phyloP scores from a whole-genome alignment of 345 rosid species.

The Toxicodendron radicans region DNA sequence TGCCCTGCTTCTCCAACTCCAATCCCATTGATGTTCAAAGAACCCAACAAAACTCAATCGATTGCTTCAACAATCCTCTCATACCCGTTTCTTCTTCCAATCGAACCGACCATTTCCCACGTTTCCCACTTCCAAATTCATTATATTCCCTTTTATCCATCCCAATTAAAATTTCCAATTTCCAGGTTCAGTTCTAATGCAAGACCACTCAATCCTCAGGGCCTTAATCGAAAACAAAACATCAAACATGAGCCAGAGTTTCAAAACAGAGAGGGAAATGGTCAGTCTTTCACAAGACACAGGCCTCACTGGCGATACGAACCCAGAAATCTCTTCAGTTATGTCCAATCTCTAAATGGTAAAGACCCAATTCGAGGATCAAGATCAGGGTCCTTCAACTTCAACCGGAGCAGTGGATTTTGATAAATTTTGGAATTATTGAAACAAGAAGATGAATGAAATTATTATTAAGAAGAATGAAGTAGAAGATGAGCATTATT shows the following conservation, averaged over 20 bases:
- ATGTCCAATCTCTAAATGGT: slow-evolving; percentile 48
- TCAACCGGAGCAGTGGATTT: slow-evolving; percentile 46
- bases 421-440: slow-evolving; percentile 69
- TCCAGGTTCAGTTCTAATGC: slow-evolving; percentile 38
- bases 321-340: slow-evolving; percentile 56
- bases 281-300: slow-evolving; percentile 60
- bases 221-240: slow-evolving; percentile 46
- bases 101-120: slow-evolving; percentile 23
- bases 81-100: slow-evolving; percentile 28
- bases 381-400: slow-evolving; percentile 45
- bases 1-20: slow-evolving; percentile 93
- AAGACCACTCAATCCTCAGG: slow-evolving; percentile 51
- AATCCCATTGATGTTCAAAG: slow-evolving; percentile 39
- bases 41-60: slow-evolving; percentile 27
- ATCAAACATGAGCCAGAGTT: slow-evolving; percentile 33
- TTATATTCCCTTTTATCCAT: slow-evolving; percentile 36
- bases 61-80: slow-evolving; percentile 37
- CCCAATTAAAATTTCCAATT: slow-evolving; percentile 25
- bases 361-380: slow-evolving; percentile 45
- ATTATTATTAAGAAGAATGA: too few relatives aligned
- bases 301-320: slow-evolving; percentile 44
- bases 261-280: slow-evolving; percentile 39
- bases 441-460: slow-evolving; percentile 9
- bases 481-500: background rate
- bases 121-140: slow-evolving; percentile 35